A percentile compares a stretch with the other conserved stretches of the same genome.
phyloP scores from a whole-genome alignment of 2,329 filamentous ascomycete genomes.

The Pestalotiopsis sp. region DNA sequence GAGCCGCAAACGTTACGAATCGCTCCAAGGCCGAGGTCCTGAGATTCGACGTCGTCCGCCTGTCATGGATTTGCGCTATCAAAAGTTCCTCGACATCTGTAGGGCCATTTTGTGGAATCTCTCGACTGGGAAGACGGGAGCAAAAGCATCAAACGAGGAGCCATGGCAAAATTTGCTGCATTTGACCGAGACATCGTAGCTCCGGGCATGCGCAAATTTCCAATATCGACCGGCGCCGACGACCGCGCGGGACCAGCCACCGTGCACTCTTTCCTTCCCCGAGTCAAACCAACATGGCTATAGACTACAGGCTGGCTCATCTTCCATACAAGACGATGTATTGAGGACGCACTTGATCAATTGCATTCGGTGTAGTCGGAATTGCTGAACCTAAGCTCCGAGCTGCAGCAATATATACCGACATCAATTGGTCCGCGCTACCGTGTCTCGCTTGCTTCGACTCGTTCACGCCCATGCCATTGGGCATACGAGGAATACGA shows the following conservation, averaged over 20 bases:
- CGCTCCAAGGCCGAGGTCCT: background rate
- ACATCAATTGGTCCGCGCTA: background rate
- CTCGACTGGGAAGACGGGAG: background rate
- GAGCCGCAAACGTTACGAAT: background rate
- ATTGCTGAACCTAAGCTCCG: background rate
- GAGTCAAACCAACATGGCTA: background rate
- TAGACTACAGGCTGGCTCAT: background rate
- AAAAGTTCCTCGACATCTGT: background rate
- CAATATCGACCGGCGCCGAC: background rate
- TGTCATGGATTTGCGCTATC: background rate
- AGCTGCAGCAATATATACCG: background rate
- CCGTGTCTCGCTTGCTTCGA: background rate
- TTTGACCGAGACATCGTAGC: background rate
- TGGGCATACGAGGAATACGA: background rate
- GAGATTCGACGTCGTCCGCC: background rate
- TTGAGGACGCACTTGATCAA: background rate
- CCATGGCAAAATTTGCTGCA: background rate
- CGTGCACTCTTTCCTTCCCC: background rate
- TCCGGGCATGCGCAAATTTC: background rate
- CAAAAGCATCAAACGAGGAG: background rate
- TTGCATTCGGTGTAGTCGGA: background rate
- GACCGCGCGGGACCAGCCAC: background rate
- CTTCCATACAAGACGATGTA: background rate
- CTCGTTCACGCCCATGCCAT: background rate
- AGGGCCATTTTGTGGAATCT: background rate